Percentiles rank a stretch among this genome's conserved stretches.
phyloP scores from a whole-genome alignment of 2,329 filamentous ascomycete species.

The Monosporascus sp. region DNA sequence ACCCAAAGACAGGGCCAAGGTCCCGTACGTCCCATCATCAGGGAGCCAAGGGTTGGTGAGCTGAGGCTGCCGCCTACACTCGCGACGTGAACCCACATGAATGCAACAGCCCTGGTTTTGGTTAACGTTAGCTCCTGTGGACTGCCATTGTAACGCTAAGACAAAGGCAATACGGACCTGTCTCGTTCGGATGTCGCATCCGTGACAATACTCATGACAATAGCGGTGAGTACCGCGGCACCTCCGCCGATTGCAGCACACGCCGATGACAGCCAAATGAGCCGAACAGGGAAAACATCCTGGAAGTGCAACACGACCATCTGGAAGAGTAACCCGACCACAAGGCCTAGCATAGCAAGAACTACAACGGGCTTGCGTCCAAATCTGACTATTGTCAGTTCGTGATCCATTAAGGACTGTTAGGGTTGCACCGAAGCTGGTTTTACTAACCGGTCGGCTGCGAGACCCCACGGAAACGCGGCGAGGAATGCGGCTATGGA shows the following conservation, averaged over 20 bases:
- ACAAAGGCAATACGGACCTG: constrained; percentile 18
- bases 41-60: constrained; percentile 20
- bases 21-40: constrained; percentile 21
- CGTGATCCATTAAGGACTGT: not conserved
- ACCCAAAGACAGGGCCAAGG: constrained; percentile 21
- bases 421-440: not conserved
- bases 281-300: constrained; percentile 25
- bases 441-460: constrained; percentile 19
- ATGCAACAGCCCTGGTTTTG: constrained; percentile 27
- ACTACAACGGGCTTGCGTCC: constrained; percentile 30
- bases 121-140: not conserved
- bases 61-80: constrained; percentile 39
- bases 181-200: constrained; percentile 30
- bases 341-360: constrained; percentile 25
- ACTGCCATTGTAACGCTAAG: not conserved
- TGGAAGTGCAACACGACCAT: constrained; percentile 28
- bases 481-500: constrained; percentile 28
- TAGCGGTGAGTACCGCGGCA: constrained; percentile 23
- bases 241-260: constrained; percentile 31
- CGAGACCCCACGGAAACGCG: constrained; percentile 34
- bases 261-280: constrained; percentile 29
- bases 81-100: constrained; percentile 48
- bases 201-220: constrained; percentile 29
- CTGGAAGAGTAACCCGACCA: constrained; percentile 19
- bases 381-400: constrained; percentile 14